Evolutionary conservation across 1,139 yeast genomes (phyloP).

Genomic region (Lipomyces yarrowii): DNA sequence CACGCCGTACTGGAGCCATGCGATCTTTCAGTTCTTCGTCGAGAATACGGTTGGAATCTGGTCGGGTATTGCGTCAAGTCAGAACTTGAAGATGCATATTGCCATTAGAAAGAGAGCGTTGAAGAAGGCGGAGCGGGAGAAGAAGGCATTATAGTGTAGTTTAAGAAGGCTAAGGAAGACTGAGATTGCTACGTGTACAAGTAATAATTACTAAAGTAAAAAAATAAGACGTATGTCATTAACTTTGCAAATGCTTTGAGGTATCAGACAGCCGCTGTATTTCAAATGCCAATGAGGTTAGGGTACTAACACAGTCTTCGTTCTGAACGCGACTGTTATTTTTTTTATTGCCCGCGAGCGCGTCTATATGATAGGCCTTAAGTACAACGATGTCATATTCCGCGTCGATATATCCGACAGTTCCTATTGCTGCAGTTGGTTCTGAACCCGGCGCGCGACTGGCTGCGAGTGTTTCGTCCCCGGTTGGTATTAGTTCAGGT

Average conservation of each 20-base stretch:
- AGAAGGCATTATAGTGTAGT: conserved; percentile 15
- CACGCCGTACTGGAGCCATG: conserved; percentile 96
- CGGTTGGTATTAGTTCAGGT: not conserved
- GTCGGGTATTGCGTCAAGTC: conserved; percentile 71
- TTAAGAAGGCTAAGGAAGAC: not conserved
- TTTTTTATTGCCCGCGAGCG: not conserved
- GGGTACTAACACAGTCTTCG: not conserved
- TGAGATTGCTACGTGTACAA: not conserved
- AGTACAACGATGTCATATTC: not conserved
- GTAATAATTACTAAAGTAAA: not conserved
- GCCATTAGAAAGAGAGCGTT: conserved; percentile 81
- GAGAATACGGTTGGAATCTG: conserved; percentile 81
- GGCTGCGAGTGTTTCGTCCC: not conserved
- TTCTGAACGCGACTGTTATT: not conserved
- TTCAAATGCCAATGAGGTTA: not conserved
- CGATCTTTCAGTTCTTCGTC: conserved; percentile 83
- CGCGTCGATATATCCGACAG: conserved; percentile 3
- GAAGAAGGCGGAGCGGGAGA: conserved; percentile 61
- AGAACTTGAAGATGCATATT: conserved; percentile 67
- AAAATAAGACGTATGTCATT: not conserved
- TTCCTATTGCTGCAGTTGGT: not conserved
- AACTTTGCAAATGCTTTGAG: not conserved
- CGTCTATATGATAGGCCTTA: not conserved
- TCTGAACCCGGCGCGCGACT: not conserved
- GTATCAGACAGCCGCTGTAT: not conserved